phyloP scores from a whole-genome alignment of 306 rosid genomes.

The Clitoria ternatea region DNA sequence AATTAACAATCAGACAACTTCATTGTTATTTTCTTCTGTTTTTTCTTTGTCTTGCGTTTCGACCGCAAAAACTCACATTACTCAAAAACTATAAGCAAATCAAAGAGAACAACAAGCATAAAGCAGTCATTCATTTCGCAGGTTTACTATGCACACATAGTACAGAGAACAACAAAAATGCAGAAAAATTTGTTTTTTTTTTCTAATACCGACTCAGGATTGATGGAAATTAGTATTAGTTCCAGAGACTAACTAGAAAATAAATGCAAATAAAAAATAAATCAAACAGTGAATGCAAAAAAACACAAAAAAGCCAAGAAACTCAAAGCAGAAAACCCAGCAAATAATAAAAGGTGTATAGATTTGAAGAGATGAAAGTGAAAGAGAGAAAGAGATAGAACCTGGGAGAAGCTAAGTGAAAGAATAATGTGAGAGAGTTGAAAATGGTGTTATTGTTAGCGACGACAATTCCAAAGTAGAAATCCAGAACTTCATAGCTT shows the following conservation, averaged over 20 bases:
- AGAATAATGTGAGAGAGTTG: background rate
- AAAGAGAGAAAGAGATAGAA: background rate
- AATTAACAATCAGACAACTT: background rate
- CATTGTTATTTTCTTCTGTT: background rate
- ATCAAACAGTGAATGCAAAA: background rate
- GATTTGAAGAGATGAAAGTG: background rate
- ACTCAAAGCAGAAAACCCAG: background rate
- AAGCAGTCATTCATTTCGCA: background rate
- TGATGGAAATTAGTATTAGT: background rate
- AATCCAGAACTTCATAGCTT: background rate
- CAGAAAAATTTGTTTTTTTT: too few species aligned
- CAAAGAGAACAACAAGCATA: background rate
- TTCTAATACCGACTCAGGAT: background rate
- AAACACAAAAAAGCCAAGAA: background rate
- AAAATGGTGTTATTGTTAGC: too few species aligned
- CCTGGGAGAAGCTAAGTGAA: background rate
- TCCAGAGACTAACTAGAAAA: background rate
- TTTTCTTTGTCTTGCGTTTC: too few species aligned
- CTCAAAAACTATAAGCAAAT: slow-evolving; percentile 5
- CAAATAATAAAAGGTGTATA: background rate
- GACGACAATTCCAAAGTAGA: background rate
- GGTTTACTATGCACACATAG: background rate
- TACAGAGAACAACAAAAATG: background rate
- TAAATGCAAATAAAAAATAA: background rate
- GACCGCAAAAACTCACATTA: background rate